Conservation (phyloP, 805 yeast genomes). For the Monosporozyma aquatica region DNA sequence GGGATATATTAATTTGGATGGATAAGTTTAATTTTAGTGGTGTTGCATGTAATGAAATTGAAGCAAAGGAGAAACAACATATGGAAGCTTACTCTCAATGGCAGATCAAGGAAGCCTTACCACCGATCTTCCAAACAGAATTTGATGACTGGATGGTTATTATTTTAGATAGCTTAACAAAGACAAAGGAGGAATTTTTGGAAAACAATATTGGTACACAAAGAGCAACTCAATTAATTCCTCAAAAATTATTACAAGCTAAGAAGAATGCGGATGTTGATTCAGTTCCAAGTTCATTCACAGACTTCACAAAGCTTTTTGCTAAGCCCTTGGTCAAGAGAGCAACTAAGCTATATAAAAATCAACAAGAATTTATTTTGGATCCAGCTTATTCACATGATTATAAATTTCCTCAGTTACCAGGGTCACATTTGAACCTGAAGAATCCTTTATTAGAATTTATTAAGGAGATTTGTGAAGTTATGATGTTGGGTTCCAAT, state of each 20-base stretch:
- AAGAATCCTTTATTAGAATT: conserved; percentile 73
- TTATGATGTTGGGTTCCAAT: conserved; percentile 55
- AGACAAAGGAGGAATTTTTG: conserved; percentile 36
- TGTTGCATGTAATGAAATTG: conserved; percentile 35
- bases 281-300: conserved; percentile 32
- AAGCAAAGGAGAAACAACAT: conserved; percentile 33
- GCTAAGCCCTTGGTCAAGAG: conserved; percentile 59
- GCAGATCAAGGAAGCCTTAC: conserved; percentile 71
- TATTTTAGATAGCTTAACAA: conserved; percentile 60
- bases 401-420: conserved; percentile 63
- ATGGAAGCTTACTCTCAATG: conserved; percentile 48
- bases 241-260: conserved; percentile 32
- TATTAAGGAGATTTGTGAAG: conserved; percentile 65
- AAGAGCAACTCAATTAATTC: conserved; percentile 60
- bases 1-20: conserved; percentile 96
- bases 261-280: conserved; percentile 25
- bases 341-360: conserved; percentile 51
- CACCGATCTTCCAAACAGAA: conserved; percentile 66
- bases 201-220: conserved; percentile 39
- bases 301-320: conserved; percentile 48
- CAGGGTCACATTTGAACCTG: conserved; percentile 57
- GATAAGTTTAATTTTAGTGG: conserved; percentile 86
- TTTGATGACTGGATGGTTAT: conserved; percentile 81
- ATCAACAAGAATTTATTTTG: conserved; percentile 65
- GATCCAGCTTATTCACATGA: conserved; percentile 55